phyloP scores from a whole-genome alignment of 306 rosid genomes.

The Malus fusca region DNA sequence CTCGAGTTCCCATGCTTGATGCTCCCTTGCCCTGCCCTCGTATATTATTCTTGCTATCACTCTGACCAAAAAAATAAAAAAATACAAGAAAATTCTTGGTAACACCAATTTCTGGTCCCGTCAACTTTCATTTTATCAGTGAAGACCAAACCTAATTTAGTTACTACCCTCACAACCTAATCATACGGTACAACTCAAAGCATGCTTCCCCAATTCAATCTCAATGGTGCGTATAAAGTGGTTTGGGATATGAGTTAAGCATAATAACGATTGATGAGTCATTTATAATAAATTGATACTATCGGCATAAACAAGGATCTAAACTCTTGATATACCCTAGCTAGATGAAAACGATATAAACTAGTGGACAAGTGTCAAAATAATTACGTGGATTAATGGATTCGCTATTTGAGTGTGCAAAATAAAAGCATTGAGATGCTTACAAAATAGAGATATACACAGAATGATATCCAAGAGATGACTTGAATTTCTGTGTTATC shows the following conservation, averaged over 20 bases:
- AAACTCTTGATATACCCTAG: no score
- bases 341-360: no score
- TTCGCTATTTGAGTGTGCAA: background rate
- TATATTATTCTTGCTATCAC: background rate
- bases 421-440: background rate
- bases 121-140: conserved; percentile 9
- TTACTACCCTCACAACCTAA: background rate
- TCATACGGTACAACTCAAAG: background rate
- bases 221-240: no score
- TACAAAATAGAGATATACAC: background rate
- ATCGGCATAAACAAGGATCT: no score
- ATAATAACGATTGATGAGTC: no score
- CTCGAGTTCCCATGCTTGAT: background rate
- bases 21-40: background rate
- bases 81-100: background rate
- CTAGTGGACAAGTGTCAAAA: no score
- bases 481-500: conserved; percentile 12
- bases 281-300: no score
- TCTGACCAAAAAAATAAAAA: no score
- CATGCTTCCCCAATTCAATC: background rate
- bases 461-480: background rate
- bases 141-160: background rate
- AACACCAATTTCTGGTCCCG: background rate
- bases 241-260: no score
- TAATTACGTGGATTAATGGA: background rate